Evolutionary conservation across 129 eudicot genomes (phyloP).

Genomic region (Artemisia annua): DNA sequence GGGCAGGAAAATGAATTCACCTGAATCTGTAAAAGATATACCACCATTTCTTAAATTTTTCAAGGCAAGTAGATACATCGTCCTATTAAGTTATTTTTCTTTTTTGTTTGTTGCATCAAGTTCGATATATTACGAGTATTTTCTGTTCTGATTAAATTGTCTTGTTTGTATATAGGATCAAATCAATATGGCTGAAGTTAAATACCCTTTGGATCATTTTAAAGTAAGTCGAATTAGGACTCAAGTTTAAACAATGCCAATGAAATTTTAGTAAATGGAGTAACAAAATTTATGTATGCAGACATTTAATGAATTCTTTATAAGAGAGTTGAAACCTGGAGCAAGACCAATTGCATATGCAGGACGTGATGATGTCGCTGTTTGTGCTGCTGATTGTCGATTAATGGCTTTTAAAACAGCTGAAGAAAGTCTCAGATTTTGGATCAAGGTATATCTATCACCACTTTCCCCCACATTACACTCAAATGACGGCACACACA

Average conservation of each 20-base stretch:
- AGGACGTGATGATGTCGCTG: slow-evolving; percentile 84
- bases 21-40: slow-evolving; percentile 82
- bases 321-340: slow-evolving; percentile 88
- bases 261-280: background rate
- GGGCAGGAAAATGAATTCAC: slow-evolving; percentile 87
- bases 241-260: background rate
- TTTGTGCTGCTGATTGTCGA: slow-evolving; percentile 97
- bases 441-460: slow-evolving; percentile 75
- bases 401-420: slow-evolving; percentile 73
- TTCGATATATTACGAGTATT: background rate
- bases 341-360: slow-evolving; percentile 66
- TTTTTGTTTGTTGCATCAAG: background rate
- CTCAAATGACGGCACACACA: too few species aligned
- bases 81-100: background rate
- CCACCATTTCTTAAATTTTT: slow-evolving; percentile 63
- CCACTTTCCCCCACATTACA: background rate
- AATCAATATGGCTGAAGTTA: slow-evolving; percentile 76
- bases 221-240: slow-evolving; percentile 48
- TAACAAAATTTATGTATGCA: slow-evolving; percentile 40
- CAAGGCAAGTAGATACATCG: slow-evolving; percentile 47
- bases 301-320: slow-evolving; percentile 95
- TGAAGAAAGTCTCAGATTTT: slow-evolving; percentile 73
- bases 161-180: slow-evolving; percentile 70
- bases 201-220: slow-evolving; percentile 84
- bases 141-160: background rate